Base-by-base conservation (phyloP, 2,329 filamentous ascomycete genomes). In the Parastagonospora avenae region DNA sequence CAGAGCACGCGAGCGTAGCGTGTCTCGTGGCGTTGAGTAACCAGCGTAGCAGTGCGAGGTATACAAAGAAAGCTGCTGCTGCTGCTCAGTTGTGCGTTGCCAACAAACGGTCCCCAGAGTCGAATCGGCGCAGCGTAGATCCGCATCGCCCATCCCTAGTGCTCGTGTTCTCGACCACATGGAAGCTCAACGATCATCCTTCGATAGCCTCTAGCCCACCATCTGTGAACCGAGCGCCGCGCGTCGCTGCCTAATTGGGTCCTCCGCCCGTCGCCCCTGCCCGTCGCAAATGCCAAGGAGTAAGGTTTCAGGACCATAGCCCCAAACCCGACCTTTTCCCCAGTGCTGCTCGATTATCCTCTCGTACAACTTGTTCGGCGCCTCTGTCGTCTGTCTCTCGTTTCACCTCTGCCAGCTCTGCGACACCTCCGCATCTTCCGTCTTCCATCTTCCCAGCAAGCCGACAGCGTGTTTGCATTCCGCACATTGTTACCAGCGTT, bases 311-410 rank as follows among this genome's bases (percentile, higher is more conserved):
- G 55, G 37, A 47, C 49, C 54, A 49, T 52, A 53, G 47, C 54
- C 57, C 64, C 56, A 63, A 67, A 63, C 65, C 63, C 60, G 59
- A 58, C 55, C 50, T 49, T 54, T 42, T 42, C 53, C 55, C 51
- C 50, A 50, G 46, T 51, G 31, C 41, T 51, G 53, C 52, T 56
- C 55, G 53, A 53, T 52, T 52, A 57, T 60, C 55, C 55, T 49
- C 40, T 56, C 55, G 57, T 61, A 48, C 51, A 49, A 52, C 45
- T 52, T 48, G 33, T 51, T 49, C 51, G 52, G 55, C 60, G 50
- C 55, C 48, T 42, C 60, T 52, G 55, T 61, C 58, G 59, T 64
- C 60, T 65, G 62, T 67, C 68, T 51, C 59, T 69, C 67, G 70
- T 73, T 73, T 72, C 70, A 68, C 54, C 41, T 58, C 58, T 46